These are phyloP conservation scores for Xylaria palmicola DNA, from an alignment of 495 filamentous ascomycete species.

Conservation along the genomic window DNA sequence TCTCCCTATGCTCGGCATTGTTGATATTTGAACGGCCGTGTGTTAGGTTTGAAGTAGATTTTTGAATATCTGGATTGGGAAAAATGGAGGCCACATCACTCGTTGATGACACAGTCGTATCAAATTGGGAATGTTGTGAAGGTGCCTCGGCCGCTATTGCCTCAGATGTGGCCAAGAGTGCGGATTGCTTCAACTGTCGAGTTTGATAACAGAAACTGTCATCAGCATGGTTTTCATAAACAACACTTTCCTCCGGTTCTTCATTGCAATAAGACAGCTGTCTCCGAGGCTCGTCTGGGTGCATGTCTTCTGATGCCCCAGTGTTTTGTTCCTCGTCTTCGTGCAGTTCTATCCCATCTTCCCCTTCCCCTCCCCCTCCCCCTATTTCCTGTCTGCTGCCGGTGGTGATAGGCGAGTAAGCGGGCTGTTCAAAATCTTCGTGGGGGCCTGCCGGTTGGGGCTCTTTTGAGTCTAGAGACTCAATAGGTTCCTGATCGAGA, in stretches of 20 bases:
- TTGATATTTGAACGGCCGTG: background rate
- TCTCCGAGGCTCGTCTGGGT: background rate
- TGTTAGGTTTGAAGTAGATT: background rate
- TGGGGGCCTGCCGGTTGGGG: background rate
- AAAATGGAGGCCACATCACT: background rate
- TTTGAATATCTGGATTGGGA: background rate
- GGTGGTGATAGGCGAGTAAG: background rate
- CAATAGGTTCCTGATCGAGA: background rate
- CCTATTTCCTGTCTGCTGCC: background rate
- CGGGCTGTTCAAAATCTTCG: background rate
- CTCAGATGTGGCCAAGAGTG: background rate
- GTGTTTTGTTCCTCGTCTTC: background rate
- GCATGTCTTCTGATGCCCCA: background rate
- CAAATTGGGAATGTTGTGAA: constrained; percentile 13
- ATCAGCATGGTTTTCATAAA: constrained; percentile 21
- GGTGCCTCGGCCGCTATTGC: background rate
- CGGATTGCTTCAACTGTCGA: constrained; percentile 15
- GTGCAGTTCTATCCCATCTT: background rate
- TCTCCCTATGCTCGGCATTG: background rate
- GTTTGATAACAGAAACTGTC: constrained; percentile 32
- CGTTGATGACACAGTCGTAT: constrained; percentile 6
- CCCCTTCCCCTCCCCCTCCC: background rate
- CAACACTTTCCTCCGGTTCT: constrained; percentile 5
- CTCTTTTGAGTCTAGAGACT: background rate
- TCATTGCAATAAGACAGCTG: background rate